Evolutionary conservation across 2,329 filamentous ascomycete species (phyloP).

Genomic region (Aspergillus persii): DNA sequence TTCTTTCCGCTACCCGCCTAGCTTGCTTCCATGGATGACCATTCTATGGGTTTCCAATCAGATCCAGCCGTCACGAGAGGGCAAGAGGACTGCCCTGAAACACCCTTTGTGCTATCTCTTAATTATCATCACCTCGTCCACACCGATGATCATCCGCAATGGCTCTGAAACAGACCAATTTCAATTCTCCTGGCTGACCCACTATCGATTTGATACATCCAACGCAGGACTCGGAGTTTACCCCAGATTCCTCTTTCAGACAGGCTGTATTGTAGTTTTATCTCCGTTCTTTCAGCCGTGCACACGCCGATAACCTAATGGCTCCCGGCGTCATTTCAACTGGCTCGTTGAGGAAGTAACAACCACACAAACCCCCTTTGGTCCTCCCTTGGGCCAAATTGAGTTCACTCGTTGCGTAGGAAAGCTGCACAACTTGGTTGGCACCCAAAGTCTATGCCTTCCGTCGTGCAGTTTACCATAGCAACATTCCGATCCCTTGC

Average conservation of each 20-base stretch:
- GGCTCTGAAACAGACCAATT: neutral
- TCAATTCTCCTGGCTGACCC: neutral
- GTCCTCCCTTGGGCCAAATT: neutral
- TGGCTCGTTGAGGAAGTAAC: neutral
- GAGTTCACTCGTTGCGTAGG: neutral
- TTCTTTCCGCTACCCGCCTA: neutral
- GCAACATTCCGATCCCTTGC: conserved; percentile 1
- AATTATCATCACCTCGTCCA: neutral
- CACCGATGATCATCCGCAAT: neutral
- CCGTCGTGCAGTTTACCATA: neutral
- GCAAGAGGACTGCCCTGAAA: neutral
- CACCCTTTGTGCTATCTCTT: neutral
- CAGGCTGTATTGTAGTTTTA: neutral
- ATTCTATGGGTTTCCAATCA: neutral
- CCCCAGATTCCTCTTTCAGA: neutral
- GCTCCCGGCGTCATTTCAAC: neutral
- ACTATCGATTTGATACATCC: neutral
- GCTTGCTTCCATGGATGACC: neutral
- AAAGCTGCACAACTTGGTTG: neutral
- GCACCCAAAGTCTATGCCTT: neutral
- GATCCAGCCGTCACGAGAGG: neutral
- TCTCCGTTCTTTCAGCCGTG: neutral
- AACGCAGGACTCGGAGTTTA: neutral
- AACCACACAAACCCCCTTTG: neutral
- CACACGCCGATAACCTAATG: neutral